A percentile compares a stretch with the other conserved stretches of the same genome.
phyloP scores from a whole-genome alignment of 192 early-diverging fungal genomes.

The Podila minutissima region DNA sequence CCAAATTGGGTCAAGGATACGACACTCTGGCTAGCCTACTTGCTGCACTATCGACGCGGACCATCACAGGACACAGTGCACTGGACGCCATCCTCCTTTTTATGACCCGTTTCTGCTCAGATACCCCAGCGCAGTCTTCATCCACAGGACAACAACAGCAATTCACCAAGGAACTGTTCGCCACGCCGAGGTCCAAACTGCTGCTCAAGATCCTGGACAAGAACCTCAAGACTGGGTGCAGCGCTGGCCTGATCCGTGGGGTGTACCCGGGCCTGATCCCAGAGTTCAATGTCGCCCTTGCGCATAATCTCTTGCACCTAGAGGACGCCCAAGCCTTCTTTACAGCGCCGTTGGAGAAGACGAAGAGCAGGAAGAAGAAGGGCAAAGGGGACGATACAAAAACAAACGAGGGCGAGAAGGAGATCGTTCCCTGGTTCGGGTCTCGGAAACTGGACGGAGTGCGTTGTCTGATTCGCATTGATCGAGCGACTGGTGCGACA shows the following conservation, averaged over 20 bases:
- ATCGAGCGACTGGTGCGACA: slow-evolving; percentile 20
- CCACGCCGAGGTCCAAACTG: slow-evolving; percentile 24
- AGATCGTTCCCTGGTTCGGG: slow-evolving; percentile 40
- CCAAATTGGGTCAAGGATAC: neutral
- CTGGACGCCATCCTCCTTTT: slow-evolving; percentile 26
- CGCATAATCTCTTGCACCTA: slow-evolving; percentile 7
- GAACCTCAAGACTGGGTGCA: slow-evolving; percentile 45
- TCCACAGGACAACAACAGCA: neutral
- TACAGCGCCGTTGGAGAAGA: neutral
- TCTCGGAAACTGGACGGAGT: slow-evolving; percentile 65
- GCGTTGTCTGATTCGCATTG: slow-evolving; percentile 54
- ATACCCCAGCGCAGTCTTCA: neutral
- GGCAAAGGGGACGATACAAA: neutral
- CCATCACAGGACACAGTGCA: slow-evolving; percentile 29
- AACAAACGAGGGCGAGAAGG: neutral
- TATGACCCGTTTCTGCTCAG: slow-evolving; percentile 26
- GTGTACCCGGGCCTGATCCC: slow-evolving; percentile 20
- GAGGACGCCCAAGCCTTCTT: slow-evolving; percentile 15
- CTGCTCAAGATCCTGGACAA: slow-evolving; percentile 44
- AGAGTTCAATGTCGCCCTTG: slow-evolving; percentile 34
- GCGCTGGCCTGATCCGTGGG: slow-evolving; percentile 10
- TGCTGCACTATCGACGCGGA: slow-evolving; percentile 25
- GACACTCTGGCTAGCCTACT: slow-evolving; percentile 14
- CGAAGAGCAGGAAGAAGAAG: neutral
- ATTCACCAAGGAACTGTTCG: neutral